phyloP scores from a whole-genome alignment of 2,329 filamentous ascomycete genomes.

The Helotiales sp. region DNA sequence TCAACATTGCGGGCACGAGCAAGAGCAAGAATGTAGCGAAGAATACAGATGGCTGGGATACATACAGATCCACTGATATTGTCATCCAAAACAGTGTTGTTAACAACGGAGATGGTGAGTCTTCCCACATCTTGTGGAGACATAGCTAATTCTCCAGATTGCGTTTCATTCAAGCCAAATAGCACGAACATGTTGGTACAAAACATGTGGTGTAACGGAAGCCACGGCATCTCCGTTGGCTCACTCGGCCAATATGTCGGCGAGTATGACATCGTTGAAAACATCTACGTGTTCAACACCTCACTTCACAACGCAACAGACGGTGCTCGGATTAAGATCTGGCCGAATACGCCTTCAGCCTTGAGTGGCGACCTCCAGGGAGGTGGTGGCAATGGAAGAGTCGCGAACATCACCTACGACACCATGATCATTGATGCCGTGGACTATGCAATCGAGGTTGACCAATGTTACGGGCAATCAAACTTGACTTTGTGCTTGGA shows the following conservation, averaged over 20 bases:
- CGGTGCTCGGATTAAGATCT: conserved; percentile 73
- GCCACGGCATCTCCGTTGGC: conserved; percentile 72
- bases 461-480: conserved; percentile 65
- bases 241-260: conserved; percentile 65
- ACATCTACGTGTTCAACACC: conserved; percentile 64
- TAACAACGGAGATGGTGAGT: conserved; percentile 58
- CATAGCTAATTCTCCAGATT: conserved; percentile 45
- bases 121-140: background rate
- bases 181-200: conserved; percentile 68
- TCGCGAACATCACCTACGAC: conserved; percentile 68
- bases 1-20: conserved; percentile 58
- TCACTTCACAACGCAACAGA: conserved; percentile 59
- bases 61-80: conserved; percentile 59
- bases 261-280: conserved; percentile 66
- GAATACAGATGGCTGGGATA: conserved; percentile 69
- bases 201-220: conserved; percentile 66
- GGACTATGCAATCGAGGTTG: conserved; percentile 64
- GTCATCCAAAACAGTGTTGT: conserved; percentile 67
- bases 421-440: conserved; percentile 60
- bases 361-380: conserved; percentile 62
- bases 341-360: conserved; percentile 53
- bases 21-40: conserved; percentile 55
- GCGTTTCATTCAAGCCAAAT: conserved; percentile 75
- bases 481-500: conserved; percentile 61
- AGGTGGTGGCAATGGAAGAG: conserved; percentile 61